phyloP scores from a whole-genome alignment of 2,329 filamentous ascomycete species.

The Fusarium xyrophilum region DNA sequence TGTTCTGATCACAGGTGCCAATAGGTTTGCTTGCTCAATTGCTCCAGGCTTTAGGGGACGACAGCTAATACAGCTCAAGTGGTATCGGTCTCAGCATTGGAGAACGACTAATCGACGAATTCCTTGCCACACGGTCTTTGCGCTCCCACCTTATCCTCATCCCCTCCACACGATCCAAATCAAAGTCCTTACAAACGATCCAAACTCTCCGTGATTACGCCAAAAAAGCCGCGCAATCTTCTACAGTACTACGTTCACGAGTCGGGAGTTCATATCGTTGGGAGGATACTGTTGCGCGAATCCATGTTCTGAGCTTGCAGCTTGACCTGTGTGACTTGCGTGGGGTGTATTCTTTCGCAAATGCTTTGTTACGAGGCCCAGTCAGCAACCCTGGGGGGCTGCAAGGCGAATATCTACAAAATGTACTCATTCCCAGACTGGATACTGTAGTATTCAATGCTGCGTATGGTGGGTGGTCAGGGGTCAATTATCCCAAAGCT shows the following conservation, averaged over 20 bases:
- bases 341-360: conserved; percentile 58
- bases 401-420: conserved; percentile 48
- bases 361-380: conserved; percentile 52
- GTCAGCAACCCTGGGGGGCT: conserved; percentile 55
- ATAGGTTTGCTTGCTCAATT: conserved; percentile 67
- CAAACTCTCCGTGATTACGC: conserved; percentile 67
- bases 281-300: conserved; percentile 54
- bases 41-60: neutral
- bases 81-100: conserved; percentile 87
- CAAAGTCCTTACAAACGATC: conserved; percentile 78
- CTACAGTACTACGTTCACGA: conserved; percentile 49
- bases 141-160: conserved; percentile 78
- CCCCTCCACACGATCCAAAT: conserved; percentile 78
- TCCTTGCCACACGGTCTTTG: conserved; percentile 72
- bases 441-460: conserved; percentile 87
- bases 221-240: conserved; percentile 51
- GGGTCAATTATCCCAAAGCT: conserved; percentile 73
- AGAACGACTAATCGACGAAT: conserved; percentile 87
- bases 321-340: conserved; percentile 67
- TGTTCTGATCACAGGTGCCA: conserved; percentile 83
- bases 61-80: conserved; percentile 55
- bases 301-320: conserved; percentile 66
- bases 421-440: conserved; percentile 69
- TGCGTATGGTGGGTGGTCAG: conserved; percentile 84
- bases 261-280: conserved; percentile 45